Base-by-base conservation (phyloP, 1,284 basidiomycete species). In the Exobasidium cylindrosporum region DNA sequence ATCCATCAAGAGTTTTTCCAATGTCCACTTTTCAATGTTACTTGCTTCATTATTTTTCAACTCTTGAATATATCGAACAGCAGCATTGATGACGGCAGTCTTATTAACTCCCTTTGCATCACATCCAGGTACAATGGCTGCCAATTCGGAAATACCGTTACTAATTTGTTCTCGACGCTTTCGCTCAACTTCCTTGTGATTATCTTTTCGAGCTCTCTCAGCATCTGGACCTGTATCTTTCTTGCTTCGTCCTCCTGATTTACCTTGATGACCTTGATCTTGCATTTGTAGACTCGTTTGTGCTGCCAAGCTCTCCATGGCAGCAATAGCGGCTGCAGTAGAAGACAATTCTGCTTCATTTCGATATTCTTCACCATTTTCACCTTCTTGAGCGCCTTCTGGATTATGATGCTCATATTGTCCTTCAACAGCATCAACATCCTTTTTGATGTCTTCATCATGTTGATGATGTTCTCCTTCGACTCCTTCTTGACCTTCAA, bases 91-190 rank as follows among this genome's bases (percentile, higher is more conserved):
- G 70, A 93, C 90, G 6, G 90, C 90, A 31, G 90, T 90, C 77
- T 94, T 94, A 58, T 77, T 93, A 43, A 73, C 72, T 50, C 70
- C 92, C 80, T 92, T 91, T 54, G 90, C 89, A 0, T 89, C 88
- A 49, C 88, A 89, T 24, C 69, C 70, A 5, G 93, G 93, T 1
- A 96, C 89, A 71, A 94, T 91, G 6, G 88, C 85, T 1, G 90
- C 89, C 26, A 97, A 87, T 77, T 92, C 89, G 78, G 89, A 92
- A 82, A 97, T 96, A 0, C 93, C 93, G 65, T 94, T 90, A 80
- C 95, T 95, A 83, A 97, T 97, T 73, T 92, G 93, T 21, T 92
- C 90, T 60, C 94, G 85, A 56, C 94, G 88, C 49, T 92, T 86
- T 62, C 93, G 89, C 81, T 97, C 94, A 11, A 97, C 94, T 82